These are phyloP conservation scores for Ogataea pilisensis DNA, from an alignment of 805 yeast genomes.

Conservation along the genomic window DNA sequence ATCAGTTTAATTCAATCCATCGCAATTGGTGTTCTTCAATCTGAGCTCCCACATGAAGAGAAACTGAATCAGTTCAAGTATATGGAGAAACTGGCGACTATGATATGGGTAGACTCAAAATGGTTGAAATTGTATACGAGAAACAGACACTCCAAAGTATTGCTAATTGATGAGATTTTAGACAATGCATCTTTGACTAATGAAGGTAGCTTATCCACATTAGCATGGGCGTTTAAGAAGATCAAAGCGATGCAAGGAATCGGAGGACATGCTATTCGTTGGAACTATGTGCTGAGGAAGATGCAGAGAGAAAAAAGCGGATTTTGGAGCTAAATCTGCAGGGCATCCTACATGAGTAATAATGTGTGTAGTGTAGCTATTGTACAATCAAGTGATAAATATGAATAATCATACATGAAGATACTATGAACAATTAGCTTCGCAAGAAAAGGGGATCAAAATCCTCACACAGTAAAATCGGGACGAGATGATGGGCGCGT, in stretches of 20 bases:
- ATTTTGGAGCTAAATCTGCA: slow-evolving; percentile 18
- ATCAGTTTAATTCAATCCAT: slow-evolving; percentile 21
- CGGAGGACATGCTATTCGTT: slow-evolving; percentile 12
- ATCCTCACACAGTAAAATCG: no score
- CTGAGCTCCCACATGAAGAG: slow-evolving; percentile 10
- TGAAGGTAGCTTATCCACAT: slow-evolving; percentile 16
- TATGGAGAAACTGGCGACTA: slow-evolving; percentile 20
- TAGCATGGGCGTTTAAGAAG: slow-evolving; percentile 27
- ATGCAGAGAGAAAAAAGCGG: slow-evolving; percentile 22
- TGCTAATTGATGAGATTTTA: slow-evolving; percentile 21
- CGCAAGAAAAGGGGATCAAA: no score
- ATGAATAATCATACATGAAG: no score
- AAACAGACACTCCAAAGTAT: slow-evolving; percentile 9
- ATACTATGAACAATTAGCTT: no score
- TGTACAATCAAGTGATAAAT: no score
- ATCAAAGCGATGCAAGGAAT: slow-evolving; percentile 2
- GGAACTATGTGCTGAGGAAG: slow-evolving; percentile 18
- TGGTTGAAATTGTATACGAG: slow-evolving; percentile 13
- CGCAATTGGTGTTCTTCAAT: slow-evolving; percentile 21
- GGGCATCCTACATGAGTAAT: no score
- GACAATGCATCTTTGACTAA: slow-evolving; percentile 17
- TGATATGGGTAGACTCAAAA: slow-evolving; percentile 13
- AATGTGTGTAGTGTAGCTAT: no score
- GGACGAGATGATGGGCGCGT: no score
- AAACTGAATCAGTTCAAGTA: slow-evolving; percentile 19